phyloP scores from a whole-genome alignment of 2,329 filamentous ascomycete genomes.

The Pseudocercospora eumusae region DNA sequence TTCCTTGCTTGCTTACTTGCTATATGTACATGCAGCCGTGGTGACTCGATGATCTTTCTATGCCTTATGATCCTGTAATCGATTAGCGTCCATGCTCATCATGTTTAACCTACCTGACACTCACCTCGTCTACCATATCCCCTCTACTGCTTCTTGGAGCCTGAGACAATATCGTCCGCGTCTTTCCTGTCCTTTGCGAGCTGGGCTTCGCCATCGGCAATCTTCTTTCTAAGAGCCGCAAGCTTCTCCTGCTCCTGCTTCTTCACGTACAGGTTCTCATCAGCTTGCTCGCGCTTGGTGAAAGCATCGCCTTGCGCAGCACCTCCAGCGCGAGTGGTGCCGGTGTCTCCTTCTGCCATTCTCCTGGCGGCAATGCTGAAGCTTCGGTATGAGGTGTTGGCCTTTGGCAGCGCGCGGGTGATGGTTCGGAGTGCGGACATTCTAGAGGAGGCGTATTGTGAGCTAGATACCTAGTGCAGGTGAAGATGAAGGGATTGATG shows the following conservation, averaged over 20 bases:
- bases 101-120: background rate
- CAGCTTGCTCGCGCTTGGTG: slow-evolving; percentile 84
- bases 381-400: slow-evolving; percentile 40
- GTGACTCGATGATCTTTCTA: background rate
- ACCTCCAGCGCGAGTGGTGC: slow-evolving; percentile 45
- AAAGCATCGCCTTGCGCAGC: slow-evolving; percentile 73
- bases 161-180: slow-evolving; percentile 26
- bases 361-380: slow-evolving; percentile 48
- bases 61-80: background rate
- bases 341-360: slow-evolving; percentile 50
- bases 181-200: slow-evolving; percentile 38
- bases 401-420: slow-evolving; percentile 44
- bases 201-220: slow-evolving; percentile 35
- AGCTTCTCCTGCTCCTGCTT: slow-evolving; percentile 86
- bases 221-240: slow-evolving; percentile 41
- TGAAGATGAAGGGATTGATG: slow-evolving; percentile 1
- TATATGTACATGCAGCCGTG: background rate
- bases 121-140: background rate
- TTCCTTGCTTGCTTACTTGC: background rate
- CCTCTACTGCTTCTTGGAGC: slow-evolving; percentile 22
- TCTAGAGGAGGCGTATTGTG: slow-evolving; percentile 15
- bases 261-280: slow-evolving; percentile 81
- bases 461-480: slow-evolving; percentile 12
- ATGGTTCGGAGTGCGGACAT: slow-evolving; percentile 37
- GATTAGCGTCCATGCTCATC: background rate